Percentiles rank a stretch among this genome's conserved stretches.
phyloP scores from a whole-genome alignment of 129 eudicot species.

The Pittosporum tobira region DNA sequence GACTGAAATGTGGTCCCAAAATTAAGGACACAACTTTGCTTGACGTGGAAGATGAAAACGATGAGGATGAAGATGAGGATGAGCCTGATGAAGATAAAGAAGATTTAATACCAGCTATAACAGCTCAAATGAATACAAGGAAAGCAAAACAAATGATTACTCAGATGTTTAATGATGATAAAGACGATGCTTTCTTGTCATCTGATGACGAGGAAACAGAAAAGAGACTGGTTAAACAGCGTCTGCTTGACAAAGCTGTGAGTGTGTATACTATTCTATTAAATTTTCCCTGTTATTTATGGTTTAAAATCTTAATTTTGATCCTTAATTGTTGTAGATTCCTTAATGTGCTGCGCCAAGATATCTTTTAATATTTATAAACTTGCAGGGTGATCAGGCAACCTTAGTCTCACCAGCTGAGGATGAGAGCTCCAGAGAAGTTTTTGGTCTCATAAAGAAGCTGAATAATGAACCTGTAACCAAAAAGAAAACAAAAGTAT shows the following conservation, averaged over 20 bases:
- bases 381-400: conserved; percentile 43
- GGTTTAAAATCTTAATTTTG: neutral
- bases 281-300: neutral
- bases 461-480: conserved; percentile 39
- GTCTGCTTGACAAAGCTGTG: conserved; percentile 49
- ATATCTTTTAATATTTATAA: conserved; percentile 2
- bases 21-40: conserved; percentile 34
- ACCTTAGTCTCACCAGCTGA: conserved; percentile 45
- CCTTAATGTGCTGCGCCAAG: neutral
- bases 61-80: conserved; percentile 31
- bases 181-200: conserved; percentile 56
- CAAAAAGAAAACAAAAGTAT: conserved; percentile 49
- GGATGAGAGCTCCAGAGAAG: conserved; percentile 70
- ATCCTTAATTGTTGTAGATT: neutral
- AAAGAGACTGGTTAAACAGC: conserved; percentile 38
- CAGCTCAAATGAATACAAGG: conserved; percentile 34
- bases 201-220: conserved; percentile 78
- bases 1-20: conserved; percentile 41
- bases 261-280: conserved; percentile 17
- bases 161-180: conserved; percentile 56
- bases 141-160: conserved; percentile 63
- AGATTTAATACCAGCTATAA: conserved; percentile 22
- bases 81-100: conserved; percentile 32
- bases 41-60: conserved; percentile 35
- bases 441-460: conserved; percentile 76